Conservation (phyloP, 495 filamentous ascomycete species). For the Hypomontagnella monticulosa region DNA sequence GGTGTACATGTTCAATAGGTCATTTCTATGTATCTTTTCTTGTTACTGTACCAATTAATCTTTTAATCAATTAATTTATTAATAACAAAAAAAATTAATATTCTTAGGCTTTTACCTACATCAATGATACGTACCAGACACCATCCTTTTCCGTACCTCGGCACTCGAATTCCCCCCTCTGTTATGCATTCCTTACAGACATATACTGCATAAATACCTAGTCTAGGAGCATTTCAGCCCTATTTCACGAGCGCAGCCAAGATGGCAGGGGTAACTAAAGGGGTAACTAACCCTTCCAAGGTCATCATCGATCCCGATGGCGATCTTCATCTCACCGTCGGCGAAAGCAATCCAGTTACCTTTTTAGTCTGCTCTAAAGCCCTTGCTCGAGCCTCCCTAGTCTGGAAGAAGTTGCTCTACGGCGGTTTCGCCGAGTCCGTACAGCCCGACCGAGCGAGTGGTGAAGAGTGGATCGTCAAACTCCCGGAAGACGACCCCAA, state of each 20-base stretch:
- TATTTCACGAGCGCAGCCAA: too few species aligned
- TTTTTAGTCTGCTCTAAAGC: constrained; percentile 30
- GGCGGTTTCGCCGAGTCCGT: constrained; percentile 23
- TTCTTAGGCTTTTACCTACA: too few species aligned
- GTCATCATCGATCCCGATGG: constrained; percentile 29
- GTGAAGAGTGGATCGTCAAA: constrained; percentile 16
- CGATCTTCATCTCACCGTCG: constrained; percentile 22
- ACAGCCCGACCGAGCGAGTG: not conserved
- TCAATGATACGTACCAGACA: too few species aligned
- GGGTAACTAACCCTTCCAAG: not conserved
- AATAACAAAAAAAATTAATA: too few species aligned
- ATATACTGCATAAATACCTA: too few species aligned
- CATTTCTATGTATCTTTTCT: not conserved
- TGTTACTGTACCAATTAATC: not conserved
- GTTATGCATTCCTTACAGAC: too few species aligned
- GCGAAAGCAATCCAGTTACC: constrained; percentile 1
- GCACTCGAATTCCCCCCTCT: too few species aligned
- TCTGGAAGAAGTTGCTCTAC: constrained; percentile 28
- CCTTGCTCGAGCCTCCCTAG: constrained; percentile 26
- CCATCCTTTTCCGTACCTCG: too few species aligned
- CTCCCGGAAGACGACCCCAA: constrained; percentile 29
- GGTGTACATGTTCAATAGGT: too few species aligned
- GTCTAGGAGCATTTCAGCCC: too few species aligned
- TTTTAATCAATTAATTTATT: too few species aligned
- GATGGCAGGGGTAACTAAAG: not conserved